Base-by-base conservation (phyloP, 2,329 filamentous ascomycete genomes). In the Trichoderma cornu-damae region DNA sequence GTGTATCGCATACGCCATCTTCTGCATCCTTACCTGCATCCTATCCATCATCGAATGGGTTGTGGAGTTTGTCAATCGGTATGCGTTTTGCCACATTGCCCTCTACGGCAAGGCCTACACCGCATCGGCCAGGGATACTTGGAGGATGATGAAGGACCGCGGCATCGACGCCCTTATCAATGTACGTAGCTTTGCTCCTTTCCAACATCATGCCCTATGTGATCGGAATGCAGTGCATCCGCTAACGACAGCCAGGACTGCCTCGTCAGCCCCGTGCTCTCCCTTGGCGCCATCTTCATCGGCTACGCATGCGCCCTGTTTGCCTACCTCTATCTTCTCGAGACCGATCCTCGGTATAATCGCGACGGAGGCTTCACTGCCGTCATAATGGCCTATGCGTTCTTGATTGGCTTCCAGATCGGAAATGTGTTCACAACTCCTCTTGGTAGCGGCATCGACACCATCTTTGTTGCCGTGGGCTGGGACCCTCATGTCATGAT, bases 21-120 rank as follows among this genome's bases (percentile, higher is more conserved):
- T 90, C 69, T 95, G 90, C 70, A 70, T 90, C 48, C 73, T 96
- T 1, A 82, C 86, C 11, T 96, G 90, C 69, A 68, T 96, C 46
- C 85, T 96, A 57, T 75, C 81, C 2, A 67, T 96, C 2, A 74
- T 96, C 2, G 84, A 96, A 63, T 96, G 93, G 91, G 87, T 87
- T 0, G 84, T 94, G 1, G 80, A 90, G 62, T 94, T 96, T 67
- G 79, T 96, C 73, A 97, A 97, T 73, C 85, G 90, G 64, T 96
- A 95, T 64, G 91, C 91, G 1, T 96, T 95, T 72, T 91, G 86
- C 28, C 90, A 96, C 68, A 96, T 97, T 67, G 91, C 93, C 0
- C 78, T 96, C 0, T 96, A 96, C 68, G 93, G 93, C 16, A 95
- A 95, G 71, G 76, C 88, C 1, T 97, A 96, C 69, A 81, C 96